Evolutionary conservation across 768 basidiomycete species (phyloP).

Genomic region (Auricularia sp.): DNA sequence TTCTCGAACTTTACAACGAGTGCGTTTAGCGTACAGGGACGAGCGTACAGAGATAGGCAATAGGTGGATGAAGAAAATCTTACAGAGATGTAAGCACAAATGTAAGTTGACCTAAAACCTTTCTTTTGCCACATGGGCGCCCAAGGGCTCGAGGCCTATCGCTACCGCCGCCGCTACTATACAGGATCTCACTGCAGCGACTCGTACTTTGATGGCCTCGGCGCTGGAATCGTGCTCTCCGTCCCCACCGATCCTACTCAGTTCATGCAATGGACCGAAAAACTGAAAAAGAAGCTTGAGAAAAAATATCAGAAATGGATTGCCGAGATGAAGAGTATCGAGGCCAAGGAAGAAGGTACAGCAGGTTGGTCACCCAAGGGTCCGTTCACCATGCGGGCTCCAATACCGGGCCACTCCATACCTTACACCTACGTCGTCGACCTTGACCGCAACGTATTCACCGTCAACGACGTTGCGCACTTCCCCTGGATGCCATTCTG

Average conservation of each 20-base stretch:
- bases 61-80: too few relatives aligned
- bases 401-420: neutral
- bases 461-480: neutral
- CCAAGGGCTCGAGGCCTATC: neutral
- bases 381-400: too few relatives aligned
- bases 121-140: neutral
- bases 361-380: neutral
- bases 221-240: neutral
- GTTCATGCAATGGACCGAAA: neutral
- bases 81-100: too few relatives aligned
- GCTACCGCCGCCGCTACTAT: neutral
- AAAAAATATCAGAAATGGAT: too few relatives aligned
- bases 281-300: neutral
- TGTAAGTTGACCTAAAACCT: neutral
- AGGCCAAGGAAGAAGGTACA: neutral
- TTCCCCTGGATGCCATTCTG: neutral
- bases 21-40: too few relatives aligned
- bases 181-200: neutral
- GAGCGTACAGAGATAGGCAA: too few relatives aligned
- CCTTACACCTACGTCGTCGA: neutral
- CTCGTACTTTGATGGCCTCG: neutral
- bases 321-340: too few relatives aligned
- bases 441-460: neutral
- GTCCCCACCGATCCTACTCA: neutral
- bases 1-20: too few relatives aligned